Evolutionary conservation across 1,284 basidiomycete genomes (phyloP), one percentile per base, ranked within the genome.

Genomic region (Cryptococcus sp.): DNA sequence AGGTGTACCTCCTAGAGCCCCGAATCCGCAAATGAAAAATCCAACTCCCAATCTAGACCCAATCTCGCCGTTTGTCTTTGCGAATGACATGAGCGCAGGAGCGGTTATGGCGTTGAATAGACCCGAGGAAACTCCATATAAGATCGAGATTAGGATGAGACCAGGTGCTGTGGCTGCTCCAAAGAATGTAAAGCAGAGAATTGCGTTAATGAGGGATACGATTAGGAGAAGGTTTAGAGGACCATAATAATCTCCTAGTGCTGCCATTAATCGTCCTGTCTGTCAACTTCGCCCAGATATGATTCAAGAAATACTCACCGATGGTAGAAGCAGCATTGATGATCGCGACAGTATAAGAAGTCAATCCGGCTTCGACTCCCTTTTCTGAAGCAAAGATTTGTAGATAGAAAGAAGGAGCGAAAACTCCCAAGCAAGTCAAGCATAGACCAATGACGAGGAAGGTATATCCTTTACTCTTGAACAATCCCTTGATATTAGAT

Each of bases 281-380:
- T n/a, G n/a, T n/a, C n/a, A n/a, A n/a, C n/a, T n/a, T n/a, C n/a
- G n/a, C n/a, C 1, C 91, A 90, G 55, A 91, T 83, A 82, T 90
- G 91, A 70, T 98, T 98, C 0, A 93, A 91, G 10, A 96, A 76
- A 0, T 92, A 93, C 39, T 93, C 78, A 4, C 90, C 84, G 77
- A 64, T 25, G 1, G 60, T 51, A 5, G 56, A 58, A 22, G 53
- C 57, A 4, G 55, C 62, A 45, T 63, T 63, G 43, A 63, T 44
- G 37, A 61, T 58, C 5, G 62, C 55, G 18, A 63, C 43, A 39
- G 45, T 50, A 49, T 59, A 61, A 34, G 49, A 50, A 2, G 52
- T 52, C 1, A 61, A 45, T 3, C 60, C 59, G 1, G 24, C 23
- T 5, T 49, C 37, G 14, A 69, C 60, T 9, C 66, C 66, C n/a